A percentile compares a stretch with the other conserved stretches of the same genome.
phyloP scores from a whole-genome alignment of 495 filamentous ascomycete genomes.

The Talaromyces liani region DNA sequence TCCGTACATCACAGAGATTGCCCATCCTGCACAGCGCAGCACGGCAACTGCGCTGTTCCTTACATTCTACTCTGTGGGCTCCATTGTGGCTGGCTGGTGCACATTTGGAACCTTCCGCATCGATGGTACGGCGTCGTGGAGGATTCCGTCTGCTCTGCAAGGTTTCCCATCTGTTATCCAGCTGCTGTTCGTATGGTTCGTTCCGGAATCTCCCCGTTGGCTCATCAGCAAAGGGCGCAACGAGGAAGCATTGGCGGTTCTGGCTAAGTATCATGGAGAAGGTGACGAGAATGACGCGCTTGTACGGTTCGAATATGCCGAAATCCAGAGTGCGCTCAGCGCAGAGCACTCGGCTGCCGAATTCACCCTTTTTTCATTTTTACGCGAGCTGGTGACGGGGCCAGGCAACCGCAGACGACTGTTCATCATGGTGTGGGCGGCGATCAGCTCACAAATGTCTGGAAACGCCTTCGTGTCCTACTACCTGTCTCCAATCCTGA shows the following conservation, averaged over 20 bases:
- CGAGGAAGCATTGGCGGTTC: conserved; percentile 24
- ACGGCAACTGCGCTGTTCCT: no score
- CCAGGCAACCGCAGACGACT: background rate
- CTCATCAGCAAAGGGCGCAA: conserved; percentile 31
- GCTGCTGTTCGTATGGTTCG: conserved; percentile 26
- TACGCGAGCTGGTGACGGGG: background rate
- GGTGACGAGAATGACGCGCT: conserved; percentile 13
- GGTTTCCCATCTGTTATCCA: conserved; percentile 32
- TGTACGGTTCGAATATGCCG: background rate
- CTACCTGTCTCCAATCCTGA: conserved; percentile 51
- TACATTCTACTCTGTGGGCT: conserved; percentile 21
- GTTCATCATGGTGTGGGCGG: conserved; percentile 20
- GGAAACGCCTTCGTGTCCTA: conserved; percentile 63
- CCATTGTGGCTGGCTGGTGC: conserved; percentile 34
- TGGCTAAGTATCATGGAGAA: conserved; percentile 26
- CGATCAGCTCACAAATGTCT: conserved; percentile 59
- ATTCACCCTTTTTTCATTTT: background rate
- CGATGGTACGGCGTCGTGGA: conserved; percentile 43
- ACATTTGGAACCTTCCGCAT: conserved; percentile 19
- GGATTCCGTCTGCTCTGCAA: conserved; percentile 43
- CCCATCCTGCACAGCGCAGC: background rate
- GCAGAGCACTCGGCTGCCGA: background rate
- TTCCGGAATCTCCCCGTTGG: conserved; percentile 44
- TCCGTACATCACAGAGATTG: conserved; percentile 1
- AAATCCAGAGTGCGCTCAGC: background rate